Conservation (phyloP, 1,284 basidiomycete species). For the Marasmius tenuissimus region DNA sequence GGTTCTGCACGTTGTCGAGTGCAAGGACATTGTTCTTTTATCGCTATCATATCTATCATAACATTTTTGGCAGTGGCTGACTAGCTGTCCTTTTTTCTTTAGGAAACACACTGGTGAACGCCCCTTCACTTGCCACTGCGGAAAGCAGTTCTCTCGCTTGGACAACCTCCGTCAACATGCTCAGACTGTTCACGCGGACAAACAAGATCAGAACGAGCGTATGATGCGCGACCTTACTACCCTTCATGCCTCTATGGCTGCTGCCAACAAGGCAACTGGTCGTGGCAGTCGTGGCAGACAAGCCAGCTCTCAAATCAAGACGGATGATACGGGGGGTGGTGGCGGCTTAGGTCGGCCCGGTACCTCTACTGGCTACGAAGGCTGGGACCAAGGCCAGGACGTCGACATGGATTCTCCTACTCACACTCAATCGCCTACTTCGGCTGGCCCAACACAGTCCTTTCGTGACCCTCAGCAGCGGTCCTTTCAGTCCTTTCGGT, state of each 20-base stretch:
- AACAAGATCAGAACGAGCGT: constrained; percentile 82
- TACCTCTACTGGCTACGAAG: constrained; percentile 51
- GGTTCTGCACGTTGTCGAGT: background rate
- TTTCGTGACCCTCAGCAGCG: background rate
- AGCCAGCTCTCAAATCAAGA: constrained; percentile 1
- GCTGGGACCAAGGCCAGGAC: constrained; percentile 26
- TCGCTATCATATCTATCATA: background rate
- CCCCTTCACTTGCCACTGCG: constrained; percentile 94
- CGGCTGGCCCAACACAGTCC: background rate
- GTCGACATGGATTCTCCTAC: constrained; percentile 23
- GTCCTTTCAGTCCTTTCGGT: background rate
- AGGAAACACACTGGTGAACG: constrained; percentile 98
- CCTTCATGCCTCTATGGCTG: constrained; percentile 83
- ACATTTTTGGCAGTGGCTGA: background rate
- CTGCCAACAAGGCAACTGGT: constrained; percentile 58
- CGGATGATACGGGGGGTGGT: background rate
- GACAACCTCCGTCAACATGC: constrained; percentile 97
- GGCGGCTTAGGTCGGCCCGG: constrained; percentile 34
- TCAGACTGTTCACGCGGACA: constrained; percentile 93
- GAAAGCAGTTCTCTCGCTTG: constrained; percentile 92
- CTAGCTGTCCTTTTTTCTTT: constrained; percentile 6
- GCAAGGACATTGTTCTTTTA: background rate
- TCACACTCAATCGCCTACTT: background rate
- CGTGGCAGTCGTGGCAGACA: constrained; percentile 41
- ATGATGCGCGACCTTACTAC: constrained; percentile 91